Percentiles rank a stretch among this genome's conserved stretches.
Conservation (phyloP, 345 rosid genomes). For the Euphorbia lathyris region DNA sequence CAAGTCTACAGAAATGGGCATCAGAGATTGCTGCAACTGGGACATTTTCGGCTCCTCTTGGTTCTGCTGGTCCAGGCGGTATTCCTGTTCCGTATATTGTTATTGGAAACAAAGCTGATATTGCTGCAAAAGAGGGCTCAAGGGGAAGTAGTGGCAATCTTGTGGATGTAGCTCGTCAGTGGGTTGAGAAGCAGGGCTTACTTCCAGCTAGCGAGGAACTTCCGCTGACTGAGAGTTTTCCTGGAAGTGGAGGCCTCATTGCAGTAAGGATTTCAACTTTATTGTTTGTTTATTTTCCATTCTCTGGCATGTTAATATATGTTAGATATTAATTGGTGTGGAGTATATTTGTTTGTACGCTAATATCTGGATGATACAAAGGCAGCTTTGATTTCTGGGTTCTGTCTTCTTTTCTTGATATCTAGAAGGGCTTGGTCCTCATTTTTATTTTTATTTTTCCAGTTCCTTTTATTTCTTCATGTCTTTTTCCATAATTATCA, state of each 20-base stretch:
- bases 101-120: slow-evolving; percentile 93
- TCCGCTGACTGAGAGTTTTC: slow-evolving; percentile 93
- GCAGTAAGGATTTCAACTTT: slow-evolving; percentile 52
- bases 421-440: background rate
- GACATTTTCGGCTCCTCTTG: slow-evolving; percentile 88
- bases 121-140: slow-evolving; percentile 86
- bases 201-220: slow-evolving; percentile 89
- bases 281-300: slow-evolving; percentile 1
- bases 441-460: too few species aligned
- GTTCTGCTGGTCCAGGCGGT: slow-evolving; percentile 93
- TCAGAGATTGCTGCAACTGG: slow-evolving; percentile 82
- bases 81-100: slow-evolving; percentile 95
- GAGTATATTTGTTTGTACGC: background rate
- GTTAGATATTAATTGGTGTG: background rate
- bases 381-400: background rate
- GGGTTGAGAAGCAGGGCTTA: slow-evolving; percentile 99
- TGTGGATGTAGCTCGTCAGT: slow-evolving; percentile 95
- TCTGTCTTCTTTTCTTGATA: background rate
- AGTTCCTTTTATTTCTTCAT: background rate
- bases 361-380: background rate
- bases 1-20: slow-evolving; percentile 97
- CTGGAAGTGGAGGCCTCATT: slow-evolving; percentile 75
- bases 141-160: slow-evolving; percentile 98
- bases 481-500: background rate
- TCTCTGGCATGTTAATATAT: background rate